These are phyloP conservation scores for Penicillium corylophilum DNA, from an alignment of 2,329 filamentous ascomycete species.

Conservation along the genomic window DNA sequence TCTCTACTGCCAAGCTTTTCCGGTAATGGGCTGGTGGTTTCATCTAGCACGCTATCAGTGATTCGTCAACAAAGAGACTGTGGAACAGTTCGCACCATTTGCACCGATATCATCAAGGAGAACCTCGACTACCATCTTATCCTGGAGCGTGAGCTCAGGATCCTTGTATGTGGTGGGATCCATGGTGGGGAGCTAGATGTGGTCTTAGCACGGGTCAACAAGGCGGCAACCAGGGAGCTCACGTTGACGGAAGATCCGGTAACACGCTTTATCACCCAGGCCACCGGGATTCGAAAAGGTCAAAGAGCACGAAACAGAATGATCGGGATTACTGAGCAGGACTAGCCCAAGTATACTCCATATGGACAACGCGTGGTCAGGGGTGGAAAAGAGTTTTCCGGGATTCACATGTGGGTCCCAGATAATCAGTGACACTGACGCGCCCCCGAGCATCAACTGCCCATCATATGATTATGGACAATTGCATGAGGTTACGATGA, in stretches of 20 bases:
- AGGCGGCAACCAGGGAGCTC: background rate
- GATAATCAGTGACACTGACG: background rate
- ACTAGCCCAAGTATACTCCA: conserved; percentile 1
- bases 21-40: conserved; percentile 11
- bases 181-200: conserved; percentile 17
- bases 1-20: conserved; percentile 17
- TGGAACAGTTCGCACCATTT: conserved; percentile 6
- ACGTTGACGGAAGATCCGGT: conserved; percentile 4
- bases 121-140: conserved; percentile 40
- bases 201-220: conserved; percentile 1
- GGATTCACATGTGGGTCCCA: conserved; percentile 9
- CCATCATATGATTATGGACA: background rate
- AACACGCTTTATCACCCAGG: conserved; percentile 1
- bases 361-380: conserved; percentile 7
- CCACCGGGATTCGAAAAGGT: background rate
- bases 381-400: conserved; percentile 12
- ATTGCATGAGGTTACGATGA: background rate
- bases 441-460: background rate
- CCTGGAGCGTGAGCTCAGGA: conserved; percentile 39
- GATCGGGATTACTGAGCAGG: background rate
- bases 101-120: conserved; percentile 34
- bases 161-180: conserved; percentile 32
- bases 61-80: background rate
- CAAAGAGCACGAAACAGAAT: background rate
- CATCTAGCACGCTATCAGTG: conserved; percentile 1